Base-by-base conservation (phyloP, 352 stramenopile genomes). In the Blastocystis sp. region DNA sequence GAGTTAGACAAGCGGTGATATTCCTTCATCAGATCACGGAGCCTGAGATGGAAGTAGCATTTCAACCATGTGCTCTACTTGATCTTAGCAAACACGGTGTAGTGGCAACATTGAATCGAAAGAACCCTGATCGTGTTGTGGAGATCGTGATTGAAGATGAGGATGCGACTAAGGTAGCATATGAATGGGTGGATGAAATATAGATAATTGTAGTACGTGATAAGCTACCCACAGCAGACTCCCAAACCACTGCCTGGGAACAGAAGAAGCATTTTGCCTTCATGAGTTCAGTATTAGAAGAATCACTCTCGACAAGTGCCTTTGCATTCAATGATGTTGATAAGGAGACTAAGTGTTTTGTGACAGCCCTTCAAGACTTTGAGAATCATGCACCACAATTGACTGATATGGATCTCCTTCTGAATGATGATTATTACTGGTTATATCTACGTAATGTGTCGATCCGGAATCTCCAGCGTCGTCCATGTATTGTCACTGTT, bases 401-500 rank as follows among this genome's bases (percentile, higher is more conserved):
- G 24, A 37, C 17, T 22, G 27, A n/a, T 27, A 30, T 81, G 70
- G 70, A 81, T n/a, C 70, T 81, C 22, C 24, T 81, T 27, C 42
- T 81, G 53, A 81, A 81, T 51, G 70, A 81, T 40, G 44, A 81
- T 24, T 81, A 81, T 56, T 81, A 64, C 70, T 81, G 70, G 70
- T 4, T 81, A 0, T 59, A 64, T 1, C 22, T 64, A 17, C 44
- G 51, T 33, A 48, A 64, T 9, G 53, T 81, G 3, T 59, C 35
- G 7, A 64, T 81, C 35, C 70, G 42, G 0, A 60, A 60, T 64
- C 70, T 81, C 4, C 70, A 81, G 9, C 70, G 70, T 13, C 33
- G 44, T 19, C 44, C 13, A 0, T 60, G 70, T 24, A n/a, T 22
- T 22, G 24, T 60, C 66, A 30, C 44, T 7, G 37, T 51, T 53